phyloP scores from a whole-genome alignment of 225 moss, liverwort and hornwort genomes.

The Ulota crispa region DNA sequence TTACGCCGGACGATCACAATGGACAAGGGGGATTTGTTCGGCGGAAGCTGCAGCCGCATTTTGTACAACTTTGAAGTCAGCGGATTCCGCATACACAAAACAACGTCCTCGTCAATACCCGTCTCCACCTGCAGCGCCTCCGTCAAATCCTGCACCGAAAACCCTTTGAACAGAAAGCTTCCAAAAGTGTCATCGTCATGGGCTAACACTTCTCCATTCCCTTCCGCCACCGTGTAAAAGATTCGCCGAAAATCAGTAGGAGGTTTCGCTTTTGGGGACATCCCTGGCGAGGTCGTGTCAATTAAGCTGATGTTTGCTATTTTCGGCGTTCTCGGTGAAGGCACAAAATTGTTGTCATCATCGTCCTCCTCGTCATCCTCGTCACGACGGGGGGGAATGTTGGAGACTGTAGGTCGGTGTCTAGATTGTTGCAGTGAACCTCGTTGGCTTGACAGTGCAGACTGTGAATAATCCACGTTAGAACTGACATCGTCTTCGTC shows the following conservation, averaged over 20 bases:
- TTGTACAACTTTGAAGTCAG: constrained; percentile 44
- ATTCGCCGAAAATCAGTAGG: constrained; percentile 44
- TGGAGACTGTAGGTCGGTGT: constrained; percentile 21
- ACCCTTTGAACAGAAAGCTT: constrained; percentile 59
- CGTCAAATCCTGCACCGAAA: constrained; percentile 43
- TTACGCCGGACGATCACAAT: constrained; percentile 51
- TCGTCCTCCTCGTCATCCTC: neutral
- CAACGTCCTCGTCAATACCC: constrained; percentile 47
- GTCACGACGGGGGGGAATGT: neutral
- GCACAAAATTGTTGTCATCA: neutral
- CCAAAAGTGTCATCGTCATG: constrained; percentile 49
- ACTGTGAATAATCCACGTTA: constrained; percentile 4
- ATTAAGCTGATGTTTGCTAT: neutral
- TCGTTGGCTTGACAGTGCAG: neutral
- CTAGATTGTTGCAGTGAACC: neutral
- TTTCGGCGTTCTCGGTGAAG: neutral
- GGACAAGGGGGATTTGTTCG: constrained; percentile 60
- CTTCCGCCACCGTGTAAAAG: constrained; percentile 56
- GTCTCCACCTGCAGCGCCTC: constrained; percentile 61
- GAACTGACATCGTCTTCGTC: constrained; percentile 7
- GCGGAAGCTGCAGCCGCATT: constrained; percentile 62
- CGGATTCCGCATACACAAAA: constrained; percentile 56
- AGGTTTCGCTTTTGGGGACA: constrained; percentile 27
- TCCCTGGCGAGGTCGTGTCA: neutral
- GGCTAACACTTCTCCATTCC: constrained; percentile 44